Evolutionary conservation across 2,329 filamentous ascomycete species (phyloP), one percentile per base, ranked within the genome.

Genomic region (Albophoma yamanashiensis): DNA sequence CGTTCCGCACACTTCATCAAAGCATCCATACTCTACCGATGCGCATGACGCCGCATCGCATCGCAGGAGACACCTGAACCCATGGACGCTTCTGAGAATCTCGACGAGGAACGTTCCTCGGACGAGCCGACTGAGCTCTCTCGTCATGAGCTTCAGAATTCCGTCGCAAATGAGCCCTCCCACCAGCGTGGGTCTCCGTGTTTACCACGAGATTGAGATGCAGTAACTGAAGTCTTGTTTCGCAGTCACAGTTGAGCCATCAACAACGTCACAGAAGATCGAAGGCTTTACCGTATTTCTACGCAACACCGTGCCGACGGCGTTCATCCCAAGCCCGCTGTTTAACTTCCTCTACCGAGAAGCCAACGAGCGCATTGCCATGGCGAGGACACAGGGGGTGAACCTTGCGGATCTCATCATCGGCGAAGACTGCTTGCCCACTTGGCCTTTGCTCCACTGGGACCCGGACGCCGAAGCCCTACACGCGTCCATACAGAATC

Each of bases 391-490:
- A 1, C 58, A 61, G 0, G 64, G 65, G 4, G 27, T 65, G 1
- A 2, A 12, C 1, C 56, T 73, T 0, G 36, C 47, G 1, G 62
- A 67, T 0, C 59, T 74, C 6, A 57, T 40, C 34, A 65, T 73
- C 3, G 70, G 65, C 2, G 58, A 65, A 0, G 67, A 74, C 34
- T 72, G 72, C 7, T 62, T 73, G 2, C 69, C 69, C 0, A 61
- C 64, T 3, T 74, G 72, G 72, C 31, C 61, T 1, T 60, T 57
- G 8, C 58, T 60, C 17, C 57, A 55, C 1, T 73, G 68, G 69
- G 67, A 71, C 40, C 62, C 69, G 0, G 53, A 60, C 0, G 27
- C 27, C 3, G 64, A 67, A 25, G 63, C 67, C 4, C 59, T 73
- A 4, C 69, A 72, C 39, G 27, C 56, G 1, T 40, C 53, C 7